Evolutionary conservation across 1,284 basidiomycete genomes (phyloP), one percentile per base, ranked within the genome.

Genomic region (Omphalotus olearius): DNA sequence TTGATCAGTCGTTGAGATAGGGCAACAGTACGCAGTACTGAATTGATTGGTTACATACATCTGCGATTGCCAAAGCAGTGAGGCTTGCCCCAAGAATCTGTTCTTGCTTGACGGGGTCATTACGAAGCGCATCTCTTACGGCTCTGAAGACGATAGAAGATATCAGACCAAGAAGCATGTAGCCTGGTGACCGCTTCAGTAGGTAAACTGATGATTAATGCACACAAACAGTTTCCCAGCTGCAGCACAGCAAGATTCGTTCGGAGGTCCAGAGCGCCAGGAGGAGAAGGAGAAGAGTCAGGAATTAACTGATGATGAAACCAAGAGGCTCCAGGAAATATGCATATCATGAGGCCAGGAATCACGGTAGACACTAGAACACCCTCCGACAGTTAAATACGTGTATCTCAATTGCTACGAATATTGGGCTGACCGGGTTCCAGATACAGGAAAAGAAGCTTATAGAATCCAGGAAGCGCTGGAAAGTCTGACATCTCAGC

Each of bases 181-280:
- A 90, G 57, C 85, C 87, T 89, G 50, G 52, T 26, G 39, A 36
- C 42, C 35, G 45, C 26, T 36, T 52, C 37, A 44, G 41, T 48
- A 23, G 28, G 18, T 17, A n/a, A 30, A 16, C 37, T 47, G 28
- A 51, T 41, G 18, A 38, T 10, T 30, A 44, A 46, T 41, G 20
- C 41, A 17, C 11, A 65, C 74, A 39, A 56, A 86, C 88, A 85
- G 59, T 86, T 89, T 25, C 75, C 80, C 6, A 90, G 70, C 61
- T 91, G 88, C 76, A 79, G 82, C 50, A 89, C 74, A 14, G 79
- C 80, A 78, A 88, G 86, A n/a, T 69, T 68, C 3, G 81, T 77
- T 16, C 82, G 71, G 23, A 71, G 59, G 51, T 86, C 80, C 50
- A 80, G 57, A 6, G 66, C 54, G 11, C 53, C 57, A 4, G 57